phyloP scores from a whole-genome alignment of 176 grass and related monocot species.

The Oryza officinalis region DNA sequence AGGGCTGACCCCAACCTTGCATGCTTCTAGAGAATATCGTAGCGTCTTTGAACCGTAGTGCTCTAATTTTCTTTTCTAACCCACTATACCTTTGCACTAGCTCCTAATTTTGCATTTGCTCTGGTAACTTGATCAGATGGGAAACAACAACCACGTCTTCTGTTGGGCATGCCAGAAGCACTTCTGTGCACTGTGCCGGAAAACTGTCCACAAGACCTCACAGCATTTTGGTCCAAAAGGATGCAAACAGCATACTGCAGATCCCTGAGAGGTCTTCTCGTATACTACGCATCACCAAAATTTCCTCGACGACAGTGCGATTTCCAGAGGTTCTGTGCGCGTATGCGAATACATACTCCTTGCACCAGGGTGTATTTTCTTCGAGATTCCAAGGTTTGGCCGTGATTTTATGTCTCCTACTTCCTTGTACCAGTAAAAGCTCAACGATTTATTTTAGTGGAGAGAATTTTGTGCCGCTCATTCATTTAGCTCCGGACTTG shows the following conservation, averaged over 20 bases:
- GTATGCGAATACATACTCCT: background rate
- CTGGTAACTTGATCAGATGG: no score
- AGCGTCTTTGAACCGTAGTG: no score
- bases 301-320: background rate
- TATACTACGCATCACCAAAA: background rate
- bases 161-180: no score
- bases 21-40: no score
- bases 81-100: no score
- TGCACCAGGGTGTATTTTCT: conserved; percentile 1
- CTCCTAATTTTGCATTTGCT: no score
- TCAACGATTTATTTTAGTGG: background rate
- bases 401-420: background rate
- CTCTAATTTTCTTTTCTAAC: no score
- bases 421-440: background rate
- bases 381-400: conserved; percentile 1
- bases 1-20: no score
- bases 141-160: no score
- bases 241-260: conserved; percentile 74
- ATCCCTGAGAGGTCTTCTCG: conserved; percentile 40
- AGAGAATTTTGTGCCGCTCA: background rate
- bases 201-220: background rate
- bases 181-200: no score
- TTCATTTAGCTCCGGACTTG: background rate
- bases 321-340: conserved; percentile 7
- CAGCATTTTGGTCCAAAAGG: conserved; percentile 72